Evolutionary conservation across 116 monocot species (phyloP).

Genomic region (Cymodocea nodosa): DNA sequence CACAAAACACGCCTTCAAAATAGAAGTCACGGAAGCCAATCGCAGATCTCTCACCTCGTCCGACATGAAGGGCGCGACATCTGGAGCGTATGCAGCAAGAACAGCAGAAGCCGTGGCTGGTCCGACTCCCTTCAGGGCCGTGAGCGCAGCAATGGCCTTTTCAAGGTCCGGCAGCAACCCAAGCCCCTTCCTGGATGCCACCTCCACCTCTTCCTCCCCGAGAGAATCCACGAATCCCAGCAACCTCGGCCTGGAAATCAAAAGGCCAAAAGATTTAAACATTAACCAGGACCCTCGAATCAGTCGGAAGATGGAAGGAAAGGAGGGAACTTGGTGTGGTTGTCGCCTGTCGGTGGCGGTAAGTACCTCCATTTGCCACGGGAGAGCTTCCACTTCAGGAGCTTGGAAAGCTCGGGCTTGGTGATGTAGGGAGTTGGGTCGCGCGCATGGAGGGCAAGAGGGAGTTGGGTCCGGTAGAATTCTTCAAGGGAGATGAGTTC

Average conservation of each 20-base stretch:
- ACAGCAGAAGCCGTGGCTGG: constrained; percentile 86
- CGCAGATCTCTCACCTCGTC: constrained; percentile 48
- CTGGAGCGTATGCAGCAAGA: constrained; percentile 80
- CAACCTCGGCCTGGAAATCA: constrained; percentile 43
- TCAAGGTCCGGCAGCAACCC: constrained; percentile 50
- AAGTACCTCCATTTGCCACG: constrained; percentile 78
- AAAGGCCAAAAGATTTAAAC: not conserved
- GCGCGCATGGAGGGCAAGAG: constrained; percentile 35
- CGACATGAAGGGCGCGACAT: constrained; percentile 86
- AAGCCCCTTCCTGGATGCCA: constrained; percentile 58
- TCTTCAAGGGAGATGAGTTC: constrained; percentile 56
- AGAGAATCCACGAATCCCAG: constrained; percentile 49
- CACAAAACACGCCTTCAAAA: too few species aligned
- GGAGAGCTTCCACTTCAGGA: constrained; percentile 88
- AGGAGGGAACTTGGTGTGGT: not conserved
- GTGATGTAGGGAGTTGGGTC: constrained; percentile 55
- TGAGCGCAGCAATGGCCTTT: constrained; percentile 54
- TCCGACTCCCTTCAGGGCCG: constrained; percentile 72
- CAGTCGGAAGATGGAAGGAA: not conserved
- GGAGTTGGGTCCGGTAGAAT: constrained; percentile 61
- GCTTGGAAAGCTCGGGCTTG: constrained; percentile 47
- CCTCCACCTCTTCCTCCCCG: constrained; percentile 44
- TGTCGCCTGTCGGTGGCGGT: too few species aligned
- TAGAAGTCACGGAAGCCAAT: not conserved
- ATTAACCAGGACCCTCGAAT: not conserved